These are phyloP conservation scores for Botrytis squamosa DNA, from an alignment of 2,329 filamentous ascomycete species.

Conservation along the genomic window DNA sequence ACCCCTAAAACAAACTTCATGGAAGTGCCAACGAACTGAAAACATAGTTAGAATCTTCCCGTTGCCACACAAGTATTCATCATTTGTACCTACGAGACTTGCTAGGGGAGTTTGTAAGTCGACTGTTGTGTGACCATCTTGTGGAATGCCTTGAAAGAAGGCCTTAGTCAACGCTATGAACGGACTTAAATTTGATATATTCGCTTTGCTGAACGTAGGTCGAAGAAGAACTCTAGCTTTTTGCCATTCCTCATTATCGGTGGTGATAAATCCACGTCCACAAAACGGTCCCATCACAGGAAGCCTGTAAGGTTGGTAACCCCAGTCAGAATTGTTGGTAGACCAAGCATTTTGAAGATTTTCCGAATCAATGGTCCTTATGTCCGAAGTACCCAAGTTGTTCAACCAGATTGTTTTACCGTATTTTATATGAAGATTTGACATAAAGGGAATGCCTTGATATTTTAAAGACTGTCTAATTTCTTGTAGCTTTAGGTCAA, in stretches of 20 bases:
- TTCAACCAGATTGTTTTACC: neutral
- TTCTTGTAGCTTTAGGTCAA: conserved; percentile 11
- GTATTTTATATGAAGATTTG: conserved; percentile 6
- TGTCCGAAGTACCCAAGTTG: neutral
- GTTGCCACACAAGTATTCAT: neutral
- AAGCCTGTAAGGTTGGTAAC: conserved; percentile 6
- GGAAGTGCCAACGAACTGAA: neutral
- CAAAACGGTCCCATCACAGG: conserved; percentile 14
- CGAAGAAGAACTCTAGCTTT: conserved; percentile 3
- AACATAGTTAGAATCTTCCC: neutral
- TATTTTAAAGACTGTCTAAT: neutral
- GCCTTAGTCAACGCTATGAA: neutral
- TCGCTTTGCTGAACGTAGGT: conserved; percentile 11
- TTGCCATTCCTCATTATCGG: neutral
- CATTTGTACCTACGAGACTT: conserved; percentile 2
- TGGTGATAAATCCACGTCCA: conserved; percentile 6
- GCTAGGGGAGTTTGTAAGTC: conserved; percentile 4
- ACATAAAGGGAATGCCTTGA: neutral
- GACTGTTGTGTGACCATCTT: neutral
- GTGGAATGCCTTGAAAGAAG: neutral
- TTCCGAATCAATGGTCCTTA: conserved; percentile 8
- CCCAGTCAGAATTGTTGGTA: conserved; percentile 9
- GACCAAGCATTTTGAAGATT: neutral
- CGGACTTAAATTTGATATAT: neutral
- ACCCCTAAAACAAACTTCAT: conserved; percentile 8